A percentile compares a stretch with the other conserved stretches of the same genome.
Conservation (phyloP, 495 filamentous ascomycete species). For the Cercophora samala region DNA sequence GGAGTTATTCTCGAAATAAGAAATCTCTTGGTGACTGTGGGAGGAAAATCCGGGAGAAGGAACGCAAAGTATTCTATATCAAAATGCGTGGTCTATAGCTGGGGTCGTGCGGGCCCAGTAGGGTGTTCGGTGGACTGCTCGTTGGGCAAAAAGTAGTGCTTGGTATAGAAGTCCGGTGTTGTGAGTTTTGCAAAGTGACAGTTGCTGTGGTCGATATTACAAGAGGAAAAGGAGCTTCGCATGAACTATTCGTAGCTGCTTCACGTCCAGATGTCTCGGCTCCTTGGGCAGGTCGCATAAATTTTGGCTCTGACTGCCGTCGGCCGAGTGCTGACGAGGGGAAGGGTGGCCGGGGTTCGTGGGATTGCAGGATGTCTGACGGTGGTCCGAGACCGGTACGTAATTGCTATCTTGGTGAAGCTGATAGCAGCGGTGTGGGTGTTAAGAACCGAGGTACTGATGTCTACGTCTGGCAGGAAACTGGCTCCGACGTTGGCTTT, state of each 20-base stretch:
- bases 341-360: not conserved
- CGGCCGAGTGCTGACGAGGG: slow-evolving; percentile 1
- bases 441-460: not conserved
- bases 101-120: not conserved
- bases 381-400: not conserved
- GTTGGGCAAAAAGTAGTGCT: slow-evolving; percentile 2
- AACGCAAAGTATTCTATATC: slow-evolving; percentile 9
- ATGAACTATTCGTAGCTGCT: not conserved
- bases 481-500: not conserved
- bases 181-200: not conserved
- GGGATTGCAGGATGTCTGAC: not conserved
- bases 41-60: not conserved
- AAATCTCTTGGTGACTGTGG: not conserved
- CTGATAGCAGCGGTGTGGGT: not conserved
- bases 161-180: not conserved
- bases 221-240: not conserved
- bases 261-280: not conserved
- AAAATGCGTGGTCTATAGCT: slow-evolving; percentile 16
- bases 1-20: not conserved
- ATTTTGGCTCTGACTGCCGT: not conserved
- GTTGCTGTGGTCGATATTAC: not conserved
- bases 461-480: not conserved
- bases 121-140: not conserved
- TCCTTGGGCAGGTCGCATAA: not conserved
- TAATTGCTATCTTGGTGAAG: not conserved